Evolutionary conservation across 2,329 filamentous ascomycete species (phyloP).

Genomic region (Penicillium decumbens): DNA sequence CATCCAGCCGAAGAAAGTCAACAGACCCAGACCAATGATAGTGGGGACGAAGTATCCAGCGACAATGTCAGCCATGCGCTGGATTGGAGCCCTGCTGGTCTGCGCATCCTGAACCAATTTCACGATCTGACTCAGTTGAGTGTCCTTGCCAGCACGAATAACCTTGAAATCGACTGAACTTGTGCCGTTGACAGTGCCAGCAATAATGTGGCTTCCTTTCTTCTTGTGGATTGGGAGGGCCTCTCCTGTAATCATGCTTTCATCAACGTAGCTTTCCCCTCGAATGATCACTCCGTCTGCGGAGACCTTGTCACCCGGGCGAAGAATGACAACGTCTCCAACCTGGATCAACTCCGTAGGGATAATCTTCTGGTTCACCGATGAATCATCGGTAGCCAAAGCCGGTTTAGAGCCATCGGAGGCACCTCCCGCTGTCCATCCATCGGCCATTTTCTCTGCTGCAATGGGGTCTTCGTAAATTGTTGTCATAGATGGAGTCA

Average conservation of each 20-base stretch:
- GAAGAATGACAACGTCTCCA: conserved; percentile 85
- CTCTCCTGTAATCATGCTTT: conserved; percentile 98
- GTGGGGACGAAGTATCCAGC: conserved; percentile 91
- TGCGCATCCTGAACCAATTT: conserved; percentile 97
- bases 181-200: conserved; percentile 91
- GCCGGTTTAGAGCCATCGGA: conserved; percentile 7
- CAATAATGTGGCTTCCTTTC: conserved; percentile 73
- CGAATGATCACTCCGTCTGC: conserved; percentile 83
- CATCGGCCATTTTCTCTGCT: conserved; percentile 81
- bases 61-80: conserved; percentile 82
- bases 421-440: conserved; percentile 49
- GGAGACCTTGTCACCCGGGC: conserved; percentile 93
- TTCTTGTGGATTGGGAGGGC: conserved; percentile 91
- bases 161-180: conserved; percentile 90
- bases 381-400: conserved; percentile 12
- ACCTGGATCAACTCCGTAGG: conserved; percentile 92
- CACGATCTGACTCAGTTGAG: conserved; percentile 95
- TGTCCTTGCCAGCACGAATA: conserved; percentile 86
- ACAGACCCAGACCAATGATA: conserved; percentile 76
- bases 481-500: conserved; percentile 92
- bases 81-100: conserved; percentile 88
- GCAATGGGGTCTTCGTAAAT: conserved; percentile 95
- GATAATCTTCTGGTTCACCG: conserved; percentile 56
- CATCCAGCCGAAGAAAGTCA: conserved; percentile 93
- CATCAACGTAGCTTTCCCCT: conserved; percentile 89